phyloP scores from a whole-genome alignment of 768 basidiomycete species.

The Tephrocybe rancida region DNA sequence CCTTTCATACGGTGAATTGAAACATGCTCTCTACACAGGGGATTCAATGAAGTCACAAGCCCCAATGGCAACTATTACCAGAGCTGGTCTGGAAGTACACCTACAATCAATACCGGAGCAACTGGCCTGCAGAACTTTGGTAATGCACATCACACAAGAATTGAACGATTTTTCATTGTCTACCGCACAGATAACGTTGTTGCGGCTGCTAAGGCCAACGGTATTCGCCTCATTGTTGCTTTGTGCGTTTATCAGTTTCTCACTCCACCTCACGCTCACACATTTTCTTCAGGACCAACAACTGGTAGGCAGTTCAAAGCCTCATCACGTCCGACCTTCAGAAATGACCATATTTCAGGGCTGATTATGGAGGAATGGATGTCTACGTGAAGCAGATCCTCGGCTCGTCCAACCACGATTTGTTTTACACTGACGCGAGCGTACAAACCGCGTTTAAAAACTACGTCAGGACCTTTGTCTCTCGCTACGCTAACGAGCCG shows the following conservation, averaged over 20 bases:
- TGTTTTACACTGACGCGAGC: slow-evolving; percentile 45
- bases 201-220: slow-evolving; percentile 59
- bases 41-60: slow-evolving; percentile 58
- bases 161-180: neutral
- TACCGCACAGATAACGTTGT: slow-evolving; percentile 48
- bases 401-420: slow-evolving; percentile 42
- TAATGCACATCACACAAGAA: slow-evolving; percentile 12
- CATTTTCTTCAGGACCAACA: slow-evolving; percentile 48
- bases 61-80: slow-evolving; percentile 53
- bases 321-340: neutral
- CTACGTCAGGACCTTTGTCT: slow-evolving; percentile 49
- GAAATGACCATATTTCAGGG: slow-evolving; percentile 18
- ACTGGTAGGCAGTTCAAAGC: slow-evolving; percentile 37
- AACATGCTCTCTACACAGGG: slow-evolving; percentile 35
- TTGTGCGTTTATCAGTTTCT: slow-evolving; percentile 37
- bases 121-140: slow-evolving; percentile 54
- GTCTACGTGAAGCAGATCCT: slow-evolving; percentile 64
- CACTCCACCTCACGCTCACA: neutral
- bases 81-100: slow-evolving; percentile 47
- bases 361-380: slow-evolving; percentile 70
- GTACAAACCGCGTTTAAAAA: slow-evolving; percentile 34
- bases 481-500: slow-evolving; percentile 56
- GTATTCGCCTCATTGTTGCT: slow-evolving; percentile 60
- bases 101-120: slow-evolving; percentile 52
- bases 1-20: neutral